Evolutionary conservation across 805 yeast genomes (phyloP), one percentile per base, ranked within the genome.

Genomic region (Ogataea saltuana): DNA sequence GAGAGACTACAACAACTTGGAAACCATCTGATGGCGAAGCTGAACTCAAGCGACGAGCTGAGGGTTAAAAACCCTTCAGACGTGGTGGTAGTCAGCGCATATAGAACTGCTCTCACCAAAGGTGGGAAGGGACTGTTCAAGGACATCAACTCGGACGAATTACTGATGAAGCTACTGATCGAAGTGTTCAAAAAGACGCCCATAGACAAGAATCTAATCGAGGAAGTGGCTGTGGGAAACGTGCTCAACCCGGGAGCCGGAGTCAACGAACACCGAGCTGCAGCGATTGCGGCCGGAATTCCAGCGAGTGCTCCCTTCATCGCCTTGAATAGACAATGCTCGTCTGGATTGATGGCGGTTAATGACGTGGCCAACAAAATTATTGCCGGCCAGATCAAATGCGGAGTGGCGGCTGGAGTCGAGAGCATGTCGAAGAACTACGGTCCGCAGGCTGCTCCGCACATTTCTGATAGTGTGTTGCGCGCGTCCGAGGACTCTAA

Each of bases 161-260:
- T 91, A 17, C 75, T 91, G 46, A 67, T 76, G 52, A 78, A 77
- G 51, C 78, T 91, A 46, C 69, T 89, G 45, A 66, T 71, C 46
- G 85, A 78, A 30, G 75, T 86, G 50, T 61, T 90, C 45, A 74
- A 73, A 49, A 67, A 71, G 35, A 60, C 79, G 10, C 77, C 79
- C 43, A 67, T 78, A 33, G 80, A 78, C 53, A 64, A 67, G 22
- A 50, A 55, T 44, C 60, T 80, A 52, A 81, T 91, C 48, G 95
- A 85, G 55, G 97, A 91, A 58, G 83, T 91, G 45, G 83, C 83
- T 23, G 83, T 88, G 50, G 98, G 98, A 54, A 91, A 91, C 64
- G 97, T 91, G 20, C 75, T 90, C 60, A 88, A 90, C 70, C 77
- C 80, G 36, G 96, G 96, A 39, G 95, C 97, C 18, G 98, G 97